A percentile compares a stretch with the other conserved stretches of the same genome.
Evolutionary conservation across 768 basidiomycete species (phyloP).

Genomic region (Kwoniella newhampshirensis): DNA sequence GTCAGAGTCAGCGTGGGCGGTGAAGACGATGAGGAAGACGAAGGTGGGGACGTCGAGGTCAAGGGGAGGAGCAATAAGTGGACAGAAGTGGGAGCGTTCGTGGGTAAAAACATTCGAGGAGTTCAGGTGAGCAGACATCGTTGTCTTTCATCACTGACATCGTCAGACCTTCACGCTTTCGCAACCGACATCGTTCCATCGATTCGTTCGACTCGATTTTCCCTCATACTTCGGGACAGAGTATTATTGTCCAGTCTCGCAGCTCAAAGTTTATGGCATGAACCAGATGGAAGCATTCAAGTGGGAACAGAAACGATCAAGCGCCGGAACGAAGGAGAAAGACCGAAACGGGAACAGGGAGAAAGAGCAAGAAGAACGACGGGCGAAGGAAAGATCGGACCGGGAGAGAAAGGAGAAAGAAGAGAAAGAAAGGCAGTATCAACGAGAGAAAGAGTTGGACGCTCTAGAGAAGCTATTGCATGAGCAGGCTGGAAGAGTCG

Average conservation of each 20-base stretch:
- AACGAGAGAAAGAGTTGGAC: constrained; percentile 33
- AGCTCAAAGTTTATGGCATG: constrained; percentile 89
- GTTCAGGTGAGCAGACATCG: constrained; percentile 67
- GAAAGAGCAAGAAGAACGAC: constrained; percentile 23
- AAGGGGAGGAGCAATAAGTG: constrained; percentile 54
- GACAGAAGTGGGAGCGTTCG: constrained; percentile 70
- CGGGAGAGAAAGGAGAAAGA: constrained; percentile 15
- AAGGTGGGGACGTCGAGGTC: constrained; percentile 23
- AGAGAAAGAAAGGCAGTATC: constrained; percentile 20
- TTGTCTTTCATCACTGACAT: no score
- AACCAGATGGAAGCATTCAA: constrained; percentile 97
- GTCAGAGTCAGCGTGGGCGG: constrained; percentile 73
- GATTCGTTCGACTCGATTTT: constrained; percentile 91
- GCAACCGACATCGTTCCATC: constrained; percentile 66
- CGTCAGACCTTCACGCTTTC: constrained; percentile 47
- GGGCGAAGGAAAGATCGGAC: constrained; percentile 19
- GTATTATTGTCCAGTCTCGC: constrained; percentile 91
- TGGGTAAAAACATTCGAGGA: constrained; percentile 85
- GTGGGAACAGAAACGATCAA: constrained; percentile 58
- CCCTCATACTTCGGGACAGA: constrained; percentile 89
- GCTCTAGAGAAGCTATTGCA: constrained; percentile 36
- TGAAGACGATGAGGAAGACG: constrained; percentile 45
- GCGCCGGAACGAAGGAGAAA: constrained; percentile 24
- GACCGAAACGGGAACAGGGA: constrained; percentile 23
- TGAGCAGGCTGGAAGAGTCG: constrained; percentile 28